These are phyloP conservation scores for Euphrasia arctica DNA, from an alignment of 305 asterid species.

Conservation along the genomic window DNA sequence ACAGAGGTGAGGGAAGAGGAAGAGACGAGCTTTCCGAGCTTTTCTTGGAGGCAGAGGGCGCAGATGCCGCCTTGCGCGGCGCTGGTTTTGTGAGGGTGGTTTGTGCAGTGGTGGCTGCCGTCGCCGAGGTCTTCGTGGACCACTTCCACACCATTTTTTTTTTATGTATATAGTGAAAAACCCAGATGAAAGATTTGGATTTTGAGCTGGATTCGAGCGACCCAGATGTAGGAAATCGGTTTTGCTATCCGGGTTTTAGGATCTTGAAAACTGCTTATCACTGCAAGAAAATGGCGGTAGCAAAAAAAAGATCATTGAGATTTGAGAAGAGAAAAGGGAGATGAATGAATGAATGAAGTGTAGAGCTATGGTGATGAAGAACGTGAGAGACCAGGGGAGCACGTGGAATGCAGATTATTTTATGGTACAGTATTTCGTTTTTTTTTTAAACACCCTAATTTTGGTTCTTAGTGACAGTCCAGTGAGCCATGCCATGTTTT, in stretches of 20 bases:
- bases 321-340: no score
- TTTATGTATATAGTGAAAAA: neutral
- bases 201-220: conserved; percentile 1
- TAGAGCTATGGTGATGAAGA: no score
- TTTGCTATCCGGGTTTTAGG: conserved; percentile 23
- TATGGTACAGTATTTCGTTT: no score
- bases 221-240: conserved; percentile 14
- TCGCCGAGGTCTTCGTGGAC: conserved; percentile 86
- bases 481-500: no score
- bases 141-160: conserved; percentile 74
- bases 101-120: conserved; percentile 64
- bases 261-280: no score
- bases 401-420: no score
- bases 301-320: no score
- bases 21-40: conserved; percentile 91
- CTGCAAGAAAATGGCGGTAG: no score
- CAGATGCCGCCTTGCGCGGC: conserved; percentile 85
- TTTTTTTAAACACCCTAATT: no score
- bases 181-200: neutral
- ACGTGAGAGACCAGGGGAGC: no score
- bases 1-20: conserved; percentile 63
- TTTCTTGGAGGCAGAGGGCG: conserved; percentile 91
- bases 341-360: no score
- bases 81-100: conserved; percentile 79
- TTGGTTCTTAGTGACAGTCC: no score